Base-by-base conservation (phyloP, 768 basidiomycete species). In the Phlebiopsis gigantea region DNA sequence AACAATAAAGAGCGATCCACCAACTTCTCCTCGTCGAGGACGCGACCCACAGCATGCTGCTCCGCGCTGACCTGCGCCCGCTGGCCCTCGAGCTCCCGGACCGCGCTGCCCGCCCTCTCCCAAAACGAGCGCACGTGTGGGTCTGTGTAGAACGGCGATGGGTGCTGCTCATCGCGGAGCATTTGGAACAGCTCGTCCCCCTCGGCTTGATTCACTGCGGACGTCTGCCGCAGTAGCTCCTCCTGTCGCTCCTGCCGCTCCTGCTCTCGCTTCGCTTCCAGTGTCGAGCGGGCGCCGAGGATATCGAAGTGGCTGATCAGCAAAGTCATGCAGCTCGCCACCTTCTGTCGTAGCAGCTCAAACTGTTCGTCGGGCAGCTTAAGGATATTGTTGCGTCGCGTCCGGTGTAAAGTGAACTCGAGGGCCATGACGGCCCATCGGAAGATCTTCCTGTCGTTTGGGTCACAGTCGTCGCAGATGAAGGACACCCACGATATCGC, bases 401-500 rank as follows among this genome's bases (percentile, higher is more conserved):
- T 98, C 55, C 95, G 87, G 58, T 87, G 81, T 57, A 92, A 82
- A 1, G 93, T 87, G 67, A 94, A 98, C 67, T 97, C 93, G 28
- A 99, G 82, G 1, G 97, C 95, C 57, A 88, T 90, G 53, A 99
- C 94, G 7, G 97, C 95, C 95, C 95, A 98, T 68, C 90, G 88
- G 79, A 99, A 99, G 0, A 93, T 98, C 69, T 87, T 90, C 56
- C 93, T 82, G 69, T 98, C 95, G 30, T 91, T 88, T 7, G 95
- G 93, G 63, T 97, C 91, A 73, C 97, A 99, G 64, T 95, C 92
- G 66, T 98, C 94, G 73, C 93, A 97, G 61, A 98, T 96, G 77
- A 99, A 98, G 44, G 93, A 88, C 30, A 98, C 92, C 96, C 96
- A 99, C 12, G 91, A 89, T 63, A 98, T 98, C 9, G 95, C 93